A percentile compares a stretch with the other conserved stretches of the same genome.
Evolutionary conservation across 2,329 filamentous ascomycete species (phyloP).

Genomic region (Mycosphaerelloides madeirae): DNA sequence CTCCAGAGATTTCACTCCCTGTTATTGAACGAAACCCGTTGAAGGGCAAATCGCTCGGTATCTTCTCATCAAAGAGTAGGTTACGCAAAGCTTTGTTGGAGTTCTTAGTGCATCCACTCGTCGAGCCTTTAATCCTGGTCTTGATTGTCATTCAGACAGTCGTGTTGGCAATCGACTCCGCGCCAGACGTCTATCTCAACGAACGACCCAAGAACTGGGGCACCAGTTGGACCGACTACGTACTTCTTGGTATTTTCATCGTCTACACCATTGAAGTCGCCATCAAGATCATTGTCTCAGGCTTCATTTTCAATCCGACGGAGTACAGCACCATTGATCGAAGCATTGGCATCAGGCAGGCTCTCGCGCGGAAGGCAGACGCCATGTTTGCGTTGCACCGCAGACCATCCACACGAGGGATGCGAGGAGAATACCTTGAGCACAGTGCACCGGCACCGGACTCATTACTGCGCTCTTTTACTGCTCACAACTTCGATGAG

Average conservation of each 20-base stretch:
- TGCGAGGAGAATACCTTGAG: conserved; percentile 22
- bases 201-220: conserved; percentile 64
- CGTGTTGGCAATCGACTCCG: conserved; percentile 77
- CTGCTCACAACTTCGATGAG: conserved; percentile 37
- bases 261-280: conserved; percentile 85
- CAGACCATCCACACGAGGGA: conserved; percentile 58
- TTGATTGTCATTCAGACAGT: conserved; percentile 85
- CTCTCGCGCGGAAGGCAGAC: conserved; percentile 69
- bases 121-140: conserved; percentile 79
- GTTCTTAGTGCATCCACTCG: conserved; percentile 76
- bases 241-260: conserved; percentile 74
- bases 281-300: conserved; percentile 84
- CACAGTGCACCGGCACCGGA: conserved; percentile 21
- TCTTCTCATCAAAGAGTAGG: conserved; percentile 74
- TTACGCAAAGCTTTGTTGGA: conserved; percentile 73
- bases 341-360: conserved; percentile 66
- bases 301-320: conserved; percentile 80
- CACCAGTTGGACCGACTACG: conserved; percentile 65
- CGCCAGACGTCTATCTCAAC: conserved; percentile 57
- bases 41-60: conserved; percentile 76
- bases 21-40: conserved; percentile 62
- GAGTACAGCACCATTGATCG: conserved; percentile 91
- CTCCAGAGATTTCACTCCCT: conserved; percentile 24
- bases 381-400: conserved; percentile 77
- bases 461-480: conserved; percentile 33